Evolutionary conservation across 495 filamentous ascomycete species (phyloP).

Genomic region (Lasiosphaeria ovina): DNA sequence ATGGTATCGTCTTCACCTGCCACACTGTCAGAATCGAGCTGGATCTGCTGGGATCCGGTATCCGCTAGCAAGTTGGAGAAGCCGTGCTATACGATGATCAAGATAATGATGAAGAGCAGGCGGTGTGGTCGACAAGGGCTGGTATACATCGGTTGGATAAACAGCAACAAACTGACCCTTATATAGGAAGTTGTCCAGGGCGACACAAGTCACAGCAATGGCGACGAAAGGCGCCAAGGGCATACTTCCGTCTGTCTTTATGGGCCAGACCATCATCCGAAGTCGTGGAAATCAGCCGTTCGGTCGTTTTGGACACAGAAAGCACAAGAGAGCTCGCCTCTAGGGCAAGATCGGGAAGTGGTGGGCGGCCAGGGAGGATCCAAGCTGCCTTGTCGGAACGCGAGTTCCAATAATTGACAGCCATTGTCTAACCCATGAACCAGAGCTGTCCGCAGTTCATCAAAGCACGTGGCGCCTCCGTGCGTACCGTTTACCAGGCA

Average conservation of each 20-base stretch:
- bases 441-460: neutral
- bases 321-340: neutral
- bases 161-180: neutral
- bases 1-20: no score
- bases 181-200: neutral
- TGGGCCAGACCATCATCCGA: neutral
- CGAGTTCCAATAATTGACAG: conserved; percentile 11
- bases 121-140: neutral
- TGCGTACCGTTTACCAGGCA: conserved; percentile 4
- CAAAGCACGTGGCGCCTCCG: conserved; percentile 24
- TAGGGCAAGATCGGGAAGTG: neutral
- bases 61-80: no score
- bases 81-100: neutral
- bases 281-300: neutral
- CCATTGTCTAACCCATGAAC: conserved; percentile 8
- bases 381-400: conserved; percentile 1
- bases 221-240: neutral
- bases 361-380: neutral
- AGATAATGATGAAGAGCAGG: neutral
- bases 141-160: neutral
- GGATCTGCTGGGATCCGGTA: no score
- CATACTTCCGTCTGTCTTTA: neutral
- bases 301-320: neutral
- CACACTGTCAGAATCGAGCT: no score
- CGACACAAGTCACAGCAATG: neutral